These are phyloP conservation scores for Podila horticola DNA, from an alignment of 192 early-diverging fungal species.

Conservation along the genomic window DNA sequence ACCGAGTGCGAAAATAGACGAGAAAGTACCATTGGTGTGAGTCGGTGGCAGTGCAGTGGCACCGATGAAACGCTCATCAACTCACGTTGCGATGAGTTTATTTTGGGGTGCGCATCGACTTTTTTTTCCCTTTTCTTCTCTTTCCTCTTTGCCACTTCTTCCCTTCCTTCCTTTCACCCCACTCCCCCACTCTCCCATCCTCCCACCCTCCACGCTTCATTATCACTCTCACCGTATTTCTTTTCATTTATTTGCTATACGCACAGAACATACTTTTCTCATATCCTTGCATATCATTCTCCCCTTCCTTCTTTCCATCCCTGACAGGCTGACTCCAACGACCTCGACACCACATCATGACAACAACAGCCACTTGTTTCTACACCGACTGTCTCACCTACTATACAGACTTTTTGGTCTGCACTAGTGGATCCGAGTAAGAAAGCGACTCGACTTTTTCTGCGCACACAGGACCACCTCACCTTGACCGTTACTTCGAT, in stretches of 20 bases:
- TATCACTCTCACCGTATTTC: not conserved
- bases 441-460: not conserved
- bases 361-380: not conserved
- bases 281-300: not conserved
- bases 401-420: constrained; percentile 5
- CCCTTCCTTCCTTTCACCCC: not conserved
- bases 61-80: no score
- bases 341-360: not conserved
- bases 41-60: no score
- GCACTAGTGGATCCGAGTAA: constrained; percentile 4
- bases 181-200: not conserved
- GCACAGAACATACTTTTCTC: no score
- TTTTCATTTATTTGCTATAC: no score
- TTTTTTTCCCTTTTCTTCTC: not conserved
- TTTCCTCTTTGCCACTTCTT: no score
- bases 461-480: not conserved
- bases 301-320: not conserved
- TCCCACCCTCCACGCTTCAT: no score
- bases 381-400: constrained; percentile 15
- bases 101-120: not conserved
- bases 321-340: not conserved
- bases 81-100: not conserved
- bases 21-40: no score
- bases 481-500: not conserved
- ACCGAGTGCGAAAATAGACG: no score